Percentiles rank a stretch among this genome's conserved stretches.
phyloP scores from a whole-genome alignment of 257 asterid genomes.

The Nicotiana sylvestris region DNA sequence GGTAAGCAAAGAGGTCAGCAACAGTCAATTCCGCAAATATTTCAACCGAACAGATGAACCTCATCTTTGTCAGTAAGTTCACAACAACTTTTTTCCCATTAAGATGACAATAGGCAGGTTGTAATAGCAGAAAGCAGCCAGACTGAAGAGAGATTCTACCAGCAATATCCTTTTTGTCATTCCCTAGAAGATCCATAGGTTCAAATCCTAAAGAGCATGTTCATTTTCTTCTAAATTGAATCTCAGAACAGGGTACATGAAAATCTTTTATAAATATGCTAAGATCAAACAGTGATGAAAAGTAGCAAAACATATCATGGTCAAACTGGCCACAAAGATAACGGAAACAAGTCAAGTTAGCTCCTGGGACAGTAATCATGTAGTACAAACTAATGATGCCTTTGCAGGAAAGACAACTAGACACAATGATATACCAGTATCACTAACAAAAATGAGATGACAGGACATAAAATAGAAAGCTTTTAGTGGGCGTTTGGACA shows the following conservation, averaged over 20 bases:
- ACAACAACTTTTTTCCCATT: background rate
- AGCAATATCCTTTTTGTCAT: background rate
- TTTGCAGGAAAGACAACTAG: background rate
- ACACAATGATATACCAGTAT: background rate
- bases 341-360: background rate
- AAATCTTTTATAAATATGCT: background rate
- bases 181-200: background rate
- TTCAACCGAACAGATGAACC: background rate
- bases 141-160: background rate
- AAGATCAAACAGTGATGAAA: background rate
- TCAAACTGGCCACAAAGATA: background rate
- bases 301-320: background rate
- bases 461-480: background rate
- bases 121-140: background rate
- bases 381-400: background rate
- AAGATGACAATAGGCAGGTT: background rate
- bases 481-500: too few relatives aligned
- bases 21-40: background rate
- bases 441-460: background rate
- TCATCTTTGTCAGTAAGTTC: slow-evolving; percentile 1
- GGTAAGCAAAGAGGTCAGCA: background rate
- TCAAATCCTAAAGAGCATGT: background rate
- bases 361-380: background rate
- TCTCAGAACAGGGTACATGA: background rate
- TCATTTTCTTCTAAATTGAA: background rate